phyloP scores from a whole-genome alignment of 768 basidiomycete species.

The Suillus tomentosus region DNA sequence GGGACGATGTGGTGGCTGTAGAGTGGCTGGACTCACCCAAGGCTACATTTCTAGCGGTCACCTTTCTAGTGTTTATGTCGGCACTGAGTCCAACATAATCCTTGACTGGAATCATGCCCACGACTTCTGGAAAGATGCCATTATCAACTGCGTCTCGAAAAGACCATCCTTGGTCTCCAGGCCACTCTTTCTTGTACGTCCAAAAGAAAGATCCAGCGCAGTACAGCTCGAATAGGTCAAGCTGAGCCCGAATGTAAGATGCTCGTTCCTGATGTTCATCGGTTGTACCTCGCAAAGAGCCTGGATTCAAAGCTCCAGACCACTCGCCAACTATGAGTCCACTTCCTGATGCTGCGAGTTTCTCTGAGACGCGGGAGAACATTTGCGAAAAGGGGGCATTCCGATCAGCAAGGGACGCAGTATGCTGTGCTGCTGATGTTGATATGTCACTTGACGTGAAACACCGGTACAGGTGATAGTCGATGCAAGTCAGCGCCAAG shows the following conservation, averaged over 20 bases:
- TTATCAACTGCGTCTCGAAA: conserved; percentile 62
- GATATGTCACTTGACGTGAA: conserved; percentile 62
- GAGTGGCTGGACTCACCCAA: conserved; percentile 27
- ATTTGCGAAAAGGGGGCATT: conserved; percentile 41
- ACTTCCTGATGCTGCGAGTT: conserved; percentile 44
- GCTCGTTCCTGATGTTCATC: conserved; percentile 45
- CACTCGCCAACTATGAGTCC: conserved; percentile 75
- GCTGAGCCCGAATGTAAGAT: conserved; percentile 61
- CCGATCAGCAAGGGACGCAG: conserved; percentile 45
- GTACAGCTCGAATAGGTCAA: conserved; percentile 59
- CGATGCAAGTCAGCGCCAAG: conserved; percentile 56
- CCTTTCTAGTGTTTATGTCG: conserved; percentile 29
- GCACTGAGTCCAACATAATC: conserved; percentile 19
- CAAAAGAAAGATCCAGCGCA: conserved; percentile 84
- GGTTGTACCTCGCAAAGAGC: conserved; percentile 51
- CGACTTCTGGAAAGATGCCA: conserved; percentile 59
- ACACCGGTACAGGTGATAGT: conserved; percentile 85
- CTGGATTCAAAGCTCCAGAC: conserved; percentile 73
- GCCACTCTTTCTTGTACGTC: conserved; percentile 74
- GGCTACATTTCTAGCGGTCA: conserved; percentile 34
- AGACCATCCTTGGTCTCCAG: conserved; percentile 75
- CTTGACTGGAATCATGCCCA: conserved; percentile 44
- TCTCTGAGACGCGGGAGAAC: conserved; percentile 40
- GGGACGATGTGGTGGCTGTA: conserved; percentile 20
- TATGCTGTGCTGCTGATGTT: conserved; percentile 57